Conservation (phyloP, 2,329 filamentous ascomycete genomes). For the Penicillium corylophilum region DNA sequence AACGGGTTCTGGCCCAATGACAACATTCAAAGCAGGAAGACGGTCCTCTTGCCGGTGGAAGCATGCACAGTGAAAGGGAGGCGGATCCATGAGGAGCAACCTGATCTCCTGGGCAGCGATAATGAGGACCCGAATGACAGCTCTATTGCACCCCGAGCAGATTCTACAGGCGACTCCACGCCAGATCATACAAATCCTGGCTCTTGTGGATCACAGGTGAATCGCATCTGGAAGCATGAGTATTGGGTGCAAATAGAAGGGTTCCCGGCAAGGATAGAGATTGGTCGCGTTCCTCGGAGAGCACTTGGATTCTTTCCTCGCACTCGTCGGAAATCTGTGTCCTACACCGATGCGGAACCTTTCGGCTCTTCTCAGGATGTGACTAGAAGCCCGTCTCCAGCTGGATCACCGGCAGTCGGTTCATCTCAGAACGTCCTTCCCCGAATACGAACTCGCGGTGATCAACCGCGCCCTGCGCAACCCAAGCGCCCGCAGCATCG, state of each 20-base stretch:
- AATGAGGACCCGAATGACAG: slow-evolving; percentile 35
- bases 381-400: slow-evolving; percentile 26
- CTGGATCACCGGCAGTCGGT: slow-evolving; percentile 27
- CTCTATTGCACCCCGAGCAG: slow-evolving; percentile 30
- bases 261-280: slow-evolving; percentile 70
- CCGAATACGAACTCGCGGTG: slow-evolving; percentile 29
- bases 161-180: slow-evolving; percentile 5
- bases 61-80: slow-evolving; percentile 81
- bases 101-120: slow-evolving; percentile 28
- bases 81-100: slow-evolving; percentile 41
- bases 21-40: slow-evolving; percentile 78
- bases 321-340: slow-evolving; percentile 75
- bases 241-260: slow-evolving; percentile 83
- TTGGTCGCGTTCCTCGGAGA: slow-evolving; percentile 77
- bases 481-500: slow-evolving; percentile 35
- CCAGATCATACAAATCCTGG: neutral
- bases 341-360: slow-evolving; percentile 60
- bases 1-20: slow-evolving; percentile 96
- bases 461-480: slow-evolving; percentile 25
- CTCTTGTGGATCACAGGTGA: slow-evolving; percentile 52
- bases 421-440: slow-evolving; percentile 28
- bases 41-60: slow-evolving; percentile 82
- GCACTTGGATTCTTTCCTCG: slow-evolving; percentile 90
- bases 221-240: slow-evolving; percentile 78
- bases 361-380: slow-evolving; percentile 33